A percentile compares a stretch with the other conserved stretches of the same genome.
These are phyloP conservation scores for Aspergillus latus DNA, from an alignment of 2,329 filamentous ascomycete species.

Conservation along the genomic window DNA sequence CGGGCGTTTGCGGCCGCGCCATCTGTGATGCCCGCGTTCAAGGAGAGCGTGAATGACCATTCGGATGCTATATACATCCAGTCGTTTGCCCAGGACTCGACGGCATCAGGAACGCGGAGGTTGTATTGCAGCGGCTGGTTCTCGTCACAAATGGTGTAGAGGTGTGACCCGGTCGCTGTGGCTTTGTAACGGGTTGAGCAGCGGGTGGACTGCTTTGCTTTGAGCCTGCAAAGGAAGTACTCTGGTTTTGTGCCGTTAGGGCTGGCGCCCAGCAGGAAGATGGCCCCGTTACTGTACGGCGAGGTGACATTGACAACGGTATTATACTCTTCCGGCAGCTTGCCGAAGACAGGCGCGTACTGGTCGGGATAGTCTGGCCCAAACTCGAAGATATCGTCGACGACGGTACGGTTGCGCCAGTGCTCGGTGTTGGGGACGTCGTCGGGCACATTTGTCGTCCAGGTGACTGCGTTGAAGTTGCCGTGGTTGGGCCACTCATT, in stretches of 20 bases:
- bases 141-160: slow-evolving; percentile 65
- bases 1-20: slow-evolving; percentile 60
- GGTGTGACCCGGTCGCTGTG: slow-evolving; percentile 57
- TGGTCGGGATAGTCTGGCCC: slow-evolving; percentile 51
- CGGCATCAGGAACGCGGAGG: slow-evolving; percentile 39
- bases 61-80: slow-evolving; percentile 57
- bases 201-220: slow-evolving; percentile 61
- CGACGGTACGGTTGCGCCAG: slow-evolving; percentile 57
- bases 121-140: slow-evolving; percentile 58
- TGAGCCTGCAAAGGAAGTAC: slow-evolving; percentile 68
- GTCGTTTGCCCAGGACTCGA: slow-evolving; percentile 42
- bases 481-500: slow-evolving; percentile 54
- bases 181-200: slow-evolving; percentile 64
- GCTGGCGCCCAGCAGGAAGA: slow-evolving; percentile 66
- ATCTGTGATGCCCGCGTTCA: slow-evolving; percentile 57
- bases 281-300: slow-evolving; percentile 48
- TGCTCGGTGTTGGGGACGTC: slow-evolving; percentile 40
- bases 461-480: slow-evolving; percentile 30
- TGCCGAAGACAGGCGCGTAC: slow-evolving; percentile 56
- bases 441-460: slow-evolving; percentile 27
- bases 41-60: slow-evolving; percentile 57
- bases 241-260: slow-evolving; percentile 34
- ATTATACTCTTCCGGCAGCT: slow-evolving; percentile 62
- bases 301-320: slow-evolving; percentile 60
- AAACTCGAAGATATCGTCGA: slow-evolving; percentile 72